Conservation (phyloP, 2,329 filamentous ascomycete species). For the Alternaria novae-zelandiae region DNA sequence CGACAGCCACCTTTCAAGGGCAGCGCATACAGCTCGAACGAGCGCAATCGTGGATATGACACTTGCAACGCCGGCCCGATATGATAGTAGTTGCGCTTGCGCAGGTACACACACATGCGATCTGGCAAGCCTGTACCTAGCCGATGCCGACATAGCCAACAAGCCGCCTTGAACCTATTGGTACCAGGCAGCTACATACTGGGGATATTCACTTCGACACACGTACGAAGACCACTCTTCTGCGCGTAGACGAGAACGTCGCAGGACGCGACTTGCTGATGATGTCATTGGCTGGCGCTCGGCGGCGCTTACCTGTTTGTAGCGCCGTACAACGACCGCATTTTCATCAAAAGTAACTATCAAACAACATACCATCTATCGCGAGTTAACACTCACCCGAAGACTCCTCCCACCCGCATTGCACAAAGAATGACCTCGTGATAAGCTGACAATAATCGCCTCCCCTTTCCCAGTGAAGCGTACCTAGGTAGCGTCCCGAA, state of each 20-base stretch:
- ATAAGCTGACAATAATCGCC: not conserved
- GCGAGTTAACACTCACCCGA: not conserved
- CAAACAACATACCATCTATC: not conserved
- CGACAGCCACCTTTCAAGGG: not conserved
- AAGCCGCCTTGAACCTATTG: not conserved
- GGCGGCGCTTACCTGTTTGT: constrained; percentile 11
- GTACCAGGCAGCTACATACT: not conserved
- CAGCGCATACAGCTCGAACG: not conserved
- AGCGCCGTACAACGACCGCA: constrained; percentile 14
- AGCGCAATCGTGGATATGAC: not conserved
- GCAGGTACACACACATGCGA: not conserved
- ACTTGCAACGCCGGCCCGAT: not conserved
- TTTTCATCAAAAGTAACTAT: not conserved
- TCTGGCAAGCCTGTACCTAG: not conserved
- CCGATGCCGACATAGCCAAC: not conserved
- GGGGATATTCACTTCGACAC: not conserved
- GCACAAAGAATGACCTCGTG: not conserved
- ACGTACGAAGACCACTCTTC: not conserved
- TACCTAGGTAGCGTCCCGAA: not conserved
- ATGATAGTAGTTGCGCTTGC: not conserved
- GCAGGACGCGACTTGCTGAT: not conserved
- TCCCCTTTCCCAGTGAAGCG: too few relatives aligned
- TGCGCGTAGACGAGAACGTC: not conserved
- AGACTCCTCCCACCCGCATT: not conserved
- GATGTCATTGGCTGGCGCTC: constrained; percentile 8